phyloP scores from a whole-genome alignment of 2,329 filamentous ascomycete species.

The Intubia oerlemansii region DNA sequence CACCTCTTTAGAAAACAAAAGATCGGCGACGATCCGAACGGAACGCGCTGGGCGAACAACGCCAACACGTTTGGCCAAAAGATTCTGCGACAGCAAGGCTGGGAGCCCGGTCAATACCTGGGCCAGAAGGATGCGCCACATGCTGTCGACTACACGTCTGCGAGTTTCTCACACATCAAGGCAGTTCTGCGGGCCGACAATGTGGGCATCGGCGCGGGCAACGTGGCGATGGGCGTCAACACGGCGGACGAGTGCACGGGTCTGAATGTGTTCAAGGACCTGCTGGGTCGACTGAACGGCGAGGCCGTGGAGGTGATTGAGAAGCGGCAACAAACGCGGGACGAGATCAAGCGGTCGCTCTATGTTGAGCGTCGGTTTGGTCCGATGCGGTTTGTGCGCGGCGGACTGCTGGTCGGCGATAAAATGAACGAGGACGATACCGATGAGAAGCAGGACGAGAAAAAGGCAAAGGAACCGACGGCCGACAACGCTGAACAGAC shows the following conservation, averaged over 20 bases:
- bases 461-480: too few species aligned
- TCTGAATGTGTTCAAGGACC: conserved; percentile 64
- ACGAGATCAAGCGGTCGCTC: conserved; percentile 48
- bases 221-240: conserved; percentile 29
- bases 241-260: conserved; percentile 64
- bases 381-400: conserved; percentile 65
- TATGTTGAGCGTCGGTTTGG: conserved; percentile 63
- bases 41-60: conserved; percentile 76
- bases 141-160: conserved; percentile 53
- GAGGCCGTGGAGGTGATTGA: conserved; percentile 54
- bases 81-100: conserved; percentile 74
- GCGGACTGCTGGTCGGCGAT: conserved; percentile 47
- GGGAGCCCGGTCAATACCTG: conserved; percentile 67
- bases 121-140: conserved; percentile 61
- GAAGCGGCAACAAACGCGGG: conserved; percentile 44
- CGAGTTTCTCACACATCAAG: conserved; percentile 68
- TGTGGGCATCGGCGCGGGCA: conserved; percentile 63
- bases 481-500: too few species aligned
- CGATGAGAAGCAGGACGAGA: neutral
- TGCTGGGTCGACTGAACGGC: conserved; percentile 78
- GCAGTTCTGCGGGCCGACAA: conserved; percentile 79
- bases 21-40: conserved; percentile 83
- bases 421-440: conserved; percentile 1
- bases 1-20: too few species aligned
- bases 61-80: conserved; percentile 71